Base-by-base conservation (phyloP, 192 early-diverging fungal species). In the Spizellomyces sp. region DNA sequence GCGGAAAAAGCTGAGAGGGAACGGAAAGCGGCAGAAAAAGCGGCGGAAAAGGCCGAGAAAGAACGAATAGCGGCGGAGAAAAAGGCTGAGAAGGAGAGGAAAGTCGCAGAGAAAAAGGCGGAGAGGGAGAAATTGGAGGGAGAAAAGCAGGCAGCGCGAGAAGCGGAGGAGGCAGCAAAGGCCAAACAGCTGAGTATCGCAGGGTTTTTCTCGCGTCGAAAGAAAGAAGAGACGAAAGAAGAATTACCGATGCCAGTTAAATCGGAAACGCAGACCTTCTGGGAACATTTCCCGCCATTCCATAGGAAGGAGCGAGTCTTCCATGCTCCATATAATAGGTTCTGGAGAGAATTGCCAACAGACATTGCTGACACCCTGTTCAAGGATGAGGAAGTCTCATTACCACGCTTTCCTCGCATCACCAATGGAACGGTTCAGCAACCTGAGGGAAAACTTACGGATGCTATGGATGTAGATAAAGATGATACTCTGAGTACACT, bases 201-300 rank as follows among this genome's bases (percentile, higher is more conserved):
- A 5, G 66, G 66, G 6, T 75, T 75, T 66, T 75, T 75, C 45
- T 45, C 66, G 36, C 22, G 58, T 3, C 42, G 66, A 17, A 8
- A 79, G 6, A 36, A 67, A 21, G 46, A 61, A 1, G 65, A 63
- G n/a, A 47, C 41, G 36, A 80, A 81, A 62, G 78, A 58, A 48
- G 75, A 77, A 44, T 9, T 50, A 47, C 45, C 48, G 5, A 59
- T 42, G 10, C 21, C 12, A 8, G 42, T 43, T 27, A 56, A 21
- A 8, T 8, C 60, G 4, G 69, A 72, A 64, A 22, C 45, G 50
- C 45, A 50, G 10, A 44, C 75, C 12, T 81, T 83, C 12, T 61
- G 61, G 43, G 69, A 78, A 6, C 74, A 77, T 5, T 91, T 91
- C 61, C 85, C 76, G 5, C 83, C 85, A 27, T 91, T 90, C 66